Evolutionary conservation across 345 rosid genomes (phyloP), one percentile per base, ranked within the genome.

Genomic region (Mangifera indica): DNA sequence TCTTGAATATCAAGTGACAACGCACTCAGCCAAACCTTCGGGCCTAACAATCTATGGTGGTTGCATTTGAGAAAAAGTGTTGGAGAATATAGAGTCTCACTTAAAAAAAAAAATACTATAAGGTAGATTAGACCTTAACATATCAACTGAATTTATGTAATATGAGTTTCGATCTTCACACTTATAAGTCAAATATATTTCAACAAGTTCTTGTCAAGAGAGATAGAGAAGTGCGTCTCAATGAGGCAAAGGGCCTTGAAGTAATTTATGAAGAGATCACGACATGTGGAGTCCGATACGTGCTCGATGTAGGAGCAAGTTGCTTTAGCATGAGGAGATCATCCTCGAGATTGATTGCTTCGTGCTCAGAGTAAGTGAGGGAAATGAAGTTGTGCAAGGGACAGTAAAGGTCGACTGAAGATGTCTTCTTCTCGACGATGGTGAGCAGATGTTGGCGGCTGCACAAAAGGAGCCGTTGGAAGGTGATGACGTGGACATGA

Each of bases 161-260:
- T n/a, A n/a, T n/a, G n/a, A n/a, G n/a, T n/a, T n/a, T n/a, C n/a
- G n/a, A n/a, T n/a, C n/a, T n/a, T n/a, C n/a, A n/a, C n/a, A n/a
- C n/a, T n/a, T n/a, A n/a, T n/a, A n/a, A n/a, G n/a, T n/a, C n/a
- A n/a, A n/a, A n/a, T n/a, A n/a, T n/a, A n/a, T n/a, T n/a, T n/a
- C n/a, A n/a, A n/a, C n/a, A n/a, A n/a, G 74, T 92, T 89, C 60
- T 70, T 72, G 57, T 92, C 97, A 3, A 98, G 84, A 62, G 99
- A 91, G 76, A 95, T 95, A 0, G 99, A 98, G 82, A 95, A 95
- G 51, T 97, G 96, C 0, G 97, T 95, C 83, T 95, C 99, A 61
- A 92, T 78, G 24, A 89, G 83, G 80, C 87, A 92, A 6, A 95
- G 93, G 72, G 88, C 84, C 72, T 85, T 89, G 82, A 76, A 95